phyloP scores from a whole-genome alignment of 2,329 filamentous ascomycete genomes.

The Colletotrichum melonis region DNA sequence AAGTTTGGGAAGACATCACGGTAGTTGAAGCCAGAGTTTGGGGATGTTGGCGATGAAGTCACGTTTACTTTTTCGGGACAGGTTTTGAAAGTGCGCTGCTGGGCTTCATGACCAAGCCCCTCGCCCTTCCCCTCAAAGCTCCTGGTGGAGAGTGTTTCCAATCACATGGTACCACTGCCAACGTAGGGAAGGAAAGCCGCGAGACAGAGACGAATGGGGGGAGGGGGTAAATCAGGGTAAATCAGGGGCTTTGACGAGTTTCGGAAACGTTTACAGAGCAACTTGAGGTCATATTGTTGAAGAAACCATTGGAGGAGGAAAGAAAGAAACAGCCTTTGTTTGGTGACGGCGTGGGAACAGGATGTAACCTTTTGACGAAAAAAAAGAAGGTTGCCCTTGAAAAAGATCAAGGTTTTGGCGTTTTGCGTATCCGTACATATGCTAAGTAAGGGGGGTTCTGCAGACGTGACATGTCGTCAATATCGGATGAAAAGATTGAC shows the following conservation, averaged over 20 bases:
- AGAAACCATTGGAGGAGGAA: not conserved
- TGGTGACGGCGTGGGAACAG: not conserved
- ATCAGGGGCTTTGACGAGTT: not conserved
- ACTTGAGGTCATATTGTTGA: no score
- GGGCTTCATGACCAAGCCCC: not conserved
- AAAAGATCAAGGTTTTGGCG: slow-evolving; percentile 22
- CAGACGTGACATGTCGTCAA: slow-evolving; percentile 13
- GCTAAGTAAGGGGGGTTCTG: slow-evolving; percentile 11
- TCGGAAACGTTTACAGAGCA: not conserved
- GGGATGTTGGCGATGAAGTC: not conserved
- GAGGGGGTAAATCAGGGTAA: not conserved
- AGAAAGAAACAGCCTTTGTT: slow-evolving; percentile 15
- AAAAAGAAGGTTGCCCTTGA: not conserved
- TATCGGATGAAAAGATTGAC: slow-evolving; percentile 33
- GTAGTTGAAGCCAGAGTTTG: not conserved
- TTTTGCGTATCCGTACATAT: not conserved
- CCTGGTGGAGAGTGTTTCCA: not conserved
- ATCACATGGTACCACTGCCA: not conserved
- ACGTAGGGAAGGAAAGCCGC: not conserved
- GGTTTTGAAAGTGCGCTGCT: not conserved
- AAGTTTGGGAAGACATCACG: not conserved
- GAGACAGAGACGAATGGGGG: not conserved
- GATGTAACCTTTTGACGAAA: not conserved
- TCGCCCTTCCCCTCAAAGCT: not conserved
- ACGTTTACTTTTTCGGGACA: not conserved